These are phyloP conservation scores for Tubosaeta sp. DNA, from an alignment of 768 basidiomycete species.

Conservation along the genomic window DNA sequence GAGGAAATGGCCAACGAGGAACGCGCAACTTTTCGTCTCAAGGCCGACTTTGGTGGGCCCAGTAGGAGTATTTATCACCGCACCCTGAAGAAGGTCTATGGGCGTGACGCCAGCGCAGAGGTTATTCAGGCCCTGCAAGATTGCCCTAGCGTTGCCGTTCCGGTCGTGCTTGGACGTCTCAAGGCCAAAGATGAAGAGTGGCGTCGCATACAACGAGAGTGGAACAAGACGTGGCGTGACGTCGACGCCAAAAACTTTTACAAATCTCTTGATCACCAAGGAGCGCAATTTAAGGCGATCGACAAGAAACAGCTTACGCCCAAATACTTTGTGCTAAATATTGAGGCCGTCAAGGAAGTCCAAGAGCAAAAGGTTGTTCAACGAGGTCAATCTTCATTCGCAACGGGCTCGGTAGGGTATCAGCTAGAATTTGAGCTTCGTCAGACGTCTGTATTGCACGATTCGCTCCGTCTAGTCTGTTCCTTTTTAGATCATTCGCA, in stretches of 20 bases:
- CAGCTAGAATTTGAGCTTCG: constrained; percentile 79
- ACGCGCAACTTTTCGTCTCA: constrained; percentile 72
- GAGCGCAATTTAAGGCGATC: constrained; percentile 88
- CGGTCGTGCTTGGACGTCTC: constrained; percentile 83
- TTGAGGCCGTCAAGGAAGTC: constrained; percentile 62
- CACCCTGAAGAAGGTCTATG: constrained; percentile 92
- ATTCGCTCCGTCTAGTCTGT: constrained; percentile 85
- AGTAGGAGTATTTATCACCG: constrained; percentile 88
- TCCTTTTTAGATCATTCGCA: constrained; percentile 88
- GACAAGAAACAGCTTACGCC: constrained; percentile 92
- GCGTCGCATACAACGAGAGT: constrained; percentile 90
- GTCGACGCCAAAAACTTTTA: constrained; percentile 97
- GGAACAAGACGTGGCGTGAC: constrained; percentile 96
- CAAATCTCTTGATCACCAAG: constrained; percentile 96
- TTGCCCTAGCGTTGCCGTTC: constrained; percentile 83
- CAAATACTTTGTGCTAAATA: constrained; percentile 76
- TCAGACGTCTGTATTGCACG: constrained; percentile 78
- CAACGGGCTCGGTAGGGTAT: constrained; percentile 48
- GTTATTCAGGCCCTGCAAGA: constrained; percentile 87
- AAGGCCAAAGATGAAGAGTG: constrained; percentile 97
- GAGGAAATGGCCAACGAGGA: constrained; percentile 89
- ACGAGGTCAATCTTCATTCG: constrained; percentile 34
- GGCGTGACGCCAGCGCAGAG: constrained; percentile 69
- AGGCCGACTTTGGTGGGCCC: constrained; percentile 83
- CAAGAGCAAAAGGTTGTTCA: constrained; percentile 42